These are phyloP conservation scores for Bauhinia variegata DNA, from an alignment of 306 rosid species.

Conservation along the genomic window DNA sequence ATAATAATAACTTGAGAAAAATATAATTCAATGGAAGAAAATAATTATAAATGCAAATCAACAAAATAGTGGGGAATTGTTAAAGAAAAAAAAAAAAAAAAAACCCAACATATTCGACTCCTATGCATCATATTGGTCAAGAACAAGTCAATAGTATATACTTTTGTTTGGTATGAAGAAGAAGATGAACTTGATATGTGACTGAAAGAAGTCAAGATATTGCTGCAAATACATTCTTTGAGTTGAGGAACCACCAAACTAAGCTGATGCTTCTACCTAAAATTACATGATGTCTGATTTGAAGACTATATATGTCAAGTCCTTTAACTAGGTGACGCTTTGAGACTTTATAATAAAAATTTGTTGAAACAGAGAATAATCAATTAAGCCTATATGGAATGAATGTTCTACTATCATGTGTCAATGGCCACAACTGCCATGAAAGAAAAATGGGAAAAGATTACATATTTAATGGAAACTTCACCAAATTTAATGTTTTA, in stretches of 20 bases:
- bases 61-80: no score
- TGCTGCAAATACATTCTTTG: background rate
- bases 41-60: no score
- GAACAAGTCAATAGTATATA: background rate
- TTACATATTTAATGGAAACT: no score
- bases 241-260: background rate
- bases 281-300: slow-evolving; percentile 12
- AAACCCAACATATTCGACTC: background rate
- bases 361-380: slow-evolving; percentile 11
- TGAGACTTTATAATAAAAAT: background rate
- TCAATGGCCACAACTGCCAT: no score
- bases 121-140: background rate
- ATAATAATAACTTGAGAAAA: no score
- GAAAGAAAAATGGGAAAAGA: no score
- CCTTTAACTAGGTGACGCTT: slow-evolving; percentile 4
- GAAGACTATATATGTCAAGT: background rate
- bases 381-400: background rate
- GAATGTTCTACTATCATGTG: slow-evolving; percentile 11
- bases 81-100: no score
- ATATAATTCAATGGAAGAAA: no score
- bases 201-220: background rate
- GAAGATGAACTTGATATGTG: slow-evolving; percentile 4
- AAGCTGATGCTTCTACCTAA: slow-evolving; percentile 16
- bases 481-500: no score
- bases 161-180: background rate